phyloP scores from a whole-genome alignment of 202 grass and related monocot genomes.

The Sporobolus alterniflorus region DNA sequence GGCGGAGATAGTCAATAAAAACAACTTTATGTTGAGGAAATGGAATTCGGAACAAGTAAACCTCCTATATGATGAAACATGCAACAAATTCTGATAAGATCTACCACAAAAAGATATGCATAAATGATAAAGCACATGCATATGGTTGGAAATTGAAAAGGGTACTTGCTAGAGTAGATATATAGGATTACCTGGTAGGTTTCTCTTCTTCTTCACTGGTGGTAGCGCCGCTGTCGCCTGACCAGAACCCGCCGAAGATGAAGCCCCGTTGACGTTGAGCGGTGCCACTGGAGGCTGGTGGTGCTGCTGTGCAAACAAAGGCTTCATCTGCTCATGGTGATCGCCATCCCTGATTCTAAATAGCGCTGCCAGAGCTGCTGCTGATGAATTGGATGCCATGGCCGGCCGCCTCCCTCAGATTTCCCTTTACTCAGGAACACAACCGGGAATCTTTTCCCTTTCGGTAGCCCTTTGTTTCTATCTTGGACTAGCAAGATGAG shows the following conservation, averaged over 20 bases:
- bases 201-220: conserved; percentile 91
- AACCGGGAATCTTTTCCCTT: conserved; percentile 34
- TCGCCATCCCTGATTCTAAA: conserved; percentile 55
- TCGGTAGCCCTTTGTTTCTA: conserved; percentile 19
- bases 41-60: conserved; percentile 4
- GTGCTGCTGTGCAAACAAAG: conserved; percentile 35
- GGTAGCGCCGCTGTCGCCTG: conserved; percentile 33
- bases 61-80: not conserved
- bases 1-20: not conserved
- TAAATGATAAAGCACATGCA: conserved; percentile 22
- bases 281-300: conserved; percentile 25
- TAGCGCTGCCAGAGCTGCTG: conserved; percentile 49
- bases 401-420: conserved; percentile 33
- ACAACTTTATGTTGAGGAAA: not conserved
- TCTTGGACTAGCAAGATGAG: not conserved
- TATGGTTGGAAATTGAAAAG: conserved; percentile 21
- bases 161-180: conserved; percentile 52
- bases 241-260: conserved; percentile 23
- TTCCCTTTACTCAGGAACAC: conserved; percentile 19
- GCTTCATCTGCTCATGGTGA: conserved; percentile 60
- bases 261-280: not conserved
- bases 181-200: conserved; percentile 76
- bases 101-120: conserved; percentile 10
- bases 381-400: conserved; percentile 65
- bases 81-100: conserved; percentile 14